Conservation (phyloP, 345 rosid genomes). For the Eucalyptus cladocalyx region DNA sequence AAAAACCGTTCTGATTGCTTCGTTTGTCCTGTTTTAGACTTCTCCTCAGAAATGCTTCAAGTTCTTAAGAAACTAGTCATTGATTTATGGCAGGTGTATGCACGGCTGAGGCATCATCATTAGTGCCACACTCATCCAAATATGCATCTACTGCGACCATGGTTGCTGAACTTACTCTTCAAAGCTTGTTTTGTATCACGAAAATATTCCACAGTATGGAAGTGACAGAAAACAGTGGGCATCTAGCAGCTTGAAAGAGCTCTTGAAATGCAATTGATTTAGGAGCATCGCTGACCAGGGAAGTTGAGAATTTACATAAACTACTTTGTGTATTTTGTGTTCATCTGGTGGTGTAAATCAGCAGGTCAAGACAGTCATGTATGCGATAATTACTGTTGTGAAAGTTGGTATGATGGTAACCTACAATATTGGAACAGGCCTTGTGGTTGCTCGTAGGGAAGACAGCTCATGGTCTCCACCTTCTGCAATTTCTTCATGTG, state of each 20-base stretch:
- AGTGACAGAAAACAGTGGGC: not conserved
- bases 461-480: constrained; percentile 99
- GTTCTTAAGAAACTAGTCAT: not conserved
- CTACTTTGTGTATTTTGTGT: not conserved
- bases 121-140: not conserved
- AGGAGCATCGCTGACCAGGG: not conserved
- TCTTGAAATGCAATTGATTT: not conserved
- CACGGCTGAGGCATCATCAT: not conserved
- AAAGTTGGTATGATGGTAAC: constrained; percentile 90
- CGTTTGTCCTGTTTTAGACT: not conserved
- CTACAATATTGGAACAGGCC: constrained; percentile 87
- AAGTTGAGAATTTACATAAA: not conserved
- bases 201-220: not conserved
- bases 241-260: not conserved
- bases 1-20: not conserved
- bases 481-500: constrained; percentile 84
- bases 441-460: constrained; percentile 74
- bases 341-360: not conserved
- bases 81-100: not conserved
- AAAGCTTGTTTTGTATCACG: not conserved
- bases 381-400: constrained; percentile 64
- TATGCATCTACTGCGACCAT: not conserved
- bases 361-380: not conserved
- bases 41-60: not conserved
- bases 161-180: not conserved